Conservation (phyloP, 805 yeast species). For the Ogataea pilisensis region DNA sequence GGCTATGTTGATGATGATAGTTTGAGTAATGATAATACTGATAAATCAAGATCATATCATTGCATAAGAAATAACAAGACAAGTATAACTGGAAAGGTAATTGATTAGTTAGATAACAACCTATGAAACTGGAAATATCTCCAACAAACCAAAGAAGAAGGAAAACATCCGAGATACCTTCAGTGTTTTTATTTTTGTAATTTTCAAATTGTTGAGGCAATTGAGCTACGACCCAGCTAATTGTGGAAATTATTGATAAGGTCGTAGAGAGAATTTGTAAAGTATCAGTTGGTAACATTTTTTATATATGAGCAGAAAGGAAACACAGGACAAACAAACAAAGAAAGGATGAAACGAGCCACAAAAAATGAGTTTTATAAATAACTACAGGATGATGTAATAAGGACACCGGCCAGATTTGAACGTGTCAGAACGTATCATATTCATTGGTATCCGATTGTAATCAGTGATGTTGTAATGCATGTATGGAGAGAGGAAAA, state of each 20-base stretch:
- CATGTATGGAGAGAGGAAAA: too few relatives aligned
- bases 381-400: too few relatives aligned
- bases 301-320: too few relatives aligned
- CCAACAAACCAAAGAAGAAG: slow-evolving; percentile 32
- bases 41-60: slow-evolving; percentile 61
- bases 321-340: too few relatives aligned
- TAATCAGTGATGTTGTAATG: too few relatives aligned
- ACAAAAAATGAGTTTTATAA: too few relatives aligned
- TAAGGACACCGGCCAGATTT: too few relatives aligned
- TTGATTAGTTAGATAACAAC: slow-evolving; percentile 74
- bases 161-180: slow-evolving; percentile 30
- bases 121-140: slow-evolving; percentile 40
- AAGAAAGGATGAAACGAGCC: too few relatives aligned
- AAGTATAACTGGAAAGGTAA: slow-evolving; percentile 74
- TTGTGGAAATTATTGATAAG: slow-evolving; percentile 28
- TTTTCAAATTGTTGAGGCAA: slow-evolving; percentile 34
- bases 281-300: not conserved
- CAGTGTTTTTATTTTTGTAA: slow-evolving; percentile 28
- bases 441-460: too few relatives aligned
- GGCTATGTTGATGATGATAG: not conserved
- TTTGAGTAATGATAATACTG: slow-evolving; percentile 72
- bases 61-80: slow-evolving; percentile 67
- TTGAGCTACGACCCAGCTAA: slow-evolving; percentile 34
- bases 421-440: too few relatives aligned
- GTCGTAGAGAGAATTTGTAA: slow-evolving; percentile 14